These are phyloP conservation scores for Microsporum ferrugineum DNA, from an alignment of 2,329 filamentous ascomycete species.

Conservation along the genomic window DNA sequence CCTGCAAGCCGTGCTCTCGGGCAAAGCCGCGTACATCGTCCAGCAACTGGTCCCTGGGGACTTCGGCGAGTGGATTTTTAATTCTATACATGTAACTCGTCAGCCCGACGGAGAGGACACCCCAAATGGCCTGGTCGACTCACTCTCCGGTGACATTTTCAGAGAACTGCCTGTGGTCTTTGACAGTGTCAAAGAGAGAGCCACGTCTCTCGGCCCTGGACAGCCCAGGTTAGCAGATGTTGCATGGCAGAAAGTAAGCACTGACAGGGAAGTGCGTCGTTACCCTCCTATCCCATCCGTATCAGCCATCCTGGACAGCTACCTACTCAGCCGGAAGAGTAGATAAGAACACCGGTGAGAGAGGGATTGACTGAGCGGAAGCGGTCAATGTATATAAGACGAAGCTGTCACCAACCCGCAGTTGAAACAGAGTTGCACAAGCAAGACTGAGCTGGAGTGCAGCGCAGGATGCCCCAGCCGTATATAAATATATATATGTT, in stretches of 20 bases:
- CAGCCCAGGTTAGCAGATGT: not conserved
- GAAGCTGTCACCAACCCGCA: not conserved
- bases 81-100: slow-evolving; percentile 22
- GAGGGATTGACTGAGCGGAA: not conserved
- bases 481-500: not conserved
- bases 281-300: not conserved
- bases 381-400: not conserved
- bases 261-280: not conserved
- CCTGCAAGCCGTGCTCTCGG: slow-evolving; percentile 46
- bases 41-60: slow-evolving; percentile 22
- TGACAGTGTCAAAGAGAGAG: slow-evolving; percentile 10
- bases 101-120: not conserved
- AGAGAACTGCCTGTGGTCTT: slow-evolving; percentile 17
- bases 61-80: slow-evolving; percentile 23
- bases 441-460: not conserved
- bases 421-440: not conserved
- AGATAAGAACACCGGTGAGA: too few relatives aligned
- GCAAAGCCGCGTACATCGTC: slow-evolving; percentile 34
- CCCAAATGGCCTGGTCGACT: slow-evolving; percentile 7
- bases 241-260: not conserved
- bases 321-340: not conserved
- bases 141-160: slow-evolving; percentile 26
- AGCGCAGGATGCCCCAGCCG: not conserved
- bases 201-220: slow-evolving; percentile 7
- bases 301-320: not conserved